A percentile compares a stretch with the other conserved stretches of the same genome.
phyloP scores from a whole-genome alignment of 441 rosid species.

The Cnidoscolus chayamansa region DNA sequence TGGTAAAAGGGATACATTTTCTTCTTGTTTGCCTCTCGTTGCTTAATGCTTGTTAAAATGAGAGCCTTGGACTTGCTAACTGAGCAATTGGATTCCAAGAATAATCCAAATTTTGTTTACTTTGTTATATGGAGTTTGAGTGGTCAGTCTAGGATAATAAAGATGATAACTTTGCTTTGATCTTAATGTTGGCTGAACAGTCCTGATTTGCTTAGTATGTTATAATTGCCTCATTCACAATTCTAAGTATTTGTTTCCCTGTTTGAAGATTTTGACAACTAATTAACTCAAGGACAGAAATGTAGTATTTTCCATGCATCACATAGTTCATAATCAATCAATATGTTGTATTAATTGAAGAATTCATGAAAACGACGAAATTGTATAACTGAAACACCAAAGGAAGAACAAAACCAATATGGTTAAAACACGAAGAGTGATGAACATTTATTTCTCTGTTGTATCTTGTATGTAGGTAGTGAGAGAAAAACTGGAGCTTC shows the following conservation, averaged over 20 bases:
- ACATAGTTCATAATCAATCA: neutral
- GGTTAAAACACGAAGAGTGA: neutral
- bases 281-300: neutral
- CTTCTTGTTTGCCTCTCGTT: neutral
- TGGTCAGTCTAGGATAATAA: neutral
- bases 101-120: neutral
- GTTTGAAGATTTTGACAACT: slow-evolving; percentile 2
- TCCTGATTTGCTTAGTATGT: neutral
- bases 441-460: neutral
- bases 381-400: neutral
- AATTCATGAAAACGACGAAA: neutral
- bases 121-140: neutral
- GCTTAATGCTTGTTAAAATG: neutral
- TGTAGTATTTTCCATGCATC: neutral
- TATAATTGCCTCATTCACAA: neutral
- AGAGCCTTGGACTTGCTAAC: neutral
- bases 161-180: neutral
- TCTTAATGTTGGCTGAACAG: neutral
- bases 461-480: neutral
- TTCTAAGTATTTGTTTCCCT: neutral
- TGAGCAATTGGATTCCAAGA: neutral
- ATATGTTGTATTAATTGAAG: neutral
- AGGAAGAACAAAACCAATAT: neutral
- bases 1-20: neutral
- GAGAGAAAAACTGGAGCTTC: slow-evolving; percentile 4